Evolutionary conservation across 805 yeast genomes (phyloP).

Genomic region (Ogataea pini): DNA sequence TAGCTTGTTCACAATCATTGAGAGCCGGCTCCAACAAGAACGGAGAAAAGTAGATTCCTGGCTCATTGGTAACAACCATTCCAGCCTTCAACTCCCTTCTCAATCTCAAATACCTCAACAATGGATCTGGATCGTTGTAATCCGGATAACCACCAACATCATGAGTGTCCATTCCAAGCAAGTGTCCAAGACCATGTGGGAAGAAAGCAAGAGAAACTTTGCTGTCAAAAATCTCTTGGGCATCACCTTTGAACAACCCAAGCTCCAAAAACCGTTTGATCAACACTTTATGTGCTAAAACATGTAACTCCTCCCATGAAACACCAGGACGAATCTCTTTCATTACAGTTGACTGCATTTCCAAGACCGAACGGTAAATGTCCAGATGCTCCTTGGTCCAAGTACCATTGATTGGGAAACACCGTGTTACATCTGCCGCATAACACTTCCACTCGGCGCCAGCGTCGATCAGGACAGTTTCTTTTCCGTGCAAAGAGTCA

Average conservation of each 20-base stretch:
- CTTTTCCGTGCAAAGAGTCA: constrained; percentile 55
- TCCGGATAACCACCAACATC: constrained; percentile 91
- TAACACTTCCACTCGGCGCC: constrained; percentile 97
- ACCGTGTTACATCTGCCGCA: constrained; percentile 92
- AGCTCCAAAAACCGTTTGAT: constrained; percentile 68
- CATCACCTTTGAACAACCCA: constrained; percentile 66
- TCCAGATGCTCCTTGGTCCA: constrained; percentile 87
- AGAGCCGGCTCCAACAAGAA: constrained; percentile 69
- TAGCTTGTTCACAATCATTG: constrained; percentile 48
- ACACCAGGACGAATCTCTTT: constrained; percentile 77
- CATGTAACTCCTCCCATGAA: constrained; percentile 81
- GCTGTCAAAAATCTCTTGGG: constrained; percentile 67
- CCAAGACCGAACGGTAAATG: constrained; percentile 74
- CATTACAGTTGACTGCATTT: constrained; percentile 81
- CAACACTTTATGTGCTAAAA: constrained; percentile 75
- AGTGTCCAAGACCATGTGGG: constrained; percentile 96
- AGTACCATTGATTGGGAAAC: constrained; percentile 88
- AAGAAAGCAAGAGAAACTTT: constrained; percentile 76
- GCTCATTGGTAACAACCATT: constrained; percentile 93
- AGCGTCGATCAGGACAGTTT: constrained; percentile 83
- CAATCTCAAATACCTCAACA: constrained; percentile 74
- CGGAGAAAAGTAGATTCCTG: constrained; percentile 90
- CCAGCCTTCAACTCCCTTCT: constrained; percentile 70
- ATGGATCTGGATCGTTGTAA: constrained; percentile 79
- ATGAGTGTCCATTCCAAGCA: constrained; percentile 93